Evolutionary conservation across 1,284 basidiomycete genomes (phyloP).

Genomic region (Ceratobasidium sp.): DNA sequence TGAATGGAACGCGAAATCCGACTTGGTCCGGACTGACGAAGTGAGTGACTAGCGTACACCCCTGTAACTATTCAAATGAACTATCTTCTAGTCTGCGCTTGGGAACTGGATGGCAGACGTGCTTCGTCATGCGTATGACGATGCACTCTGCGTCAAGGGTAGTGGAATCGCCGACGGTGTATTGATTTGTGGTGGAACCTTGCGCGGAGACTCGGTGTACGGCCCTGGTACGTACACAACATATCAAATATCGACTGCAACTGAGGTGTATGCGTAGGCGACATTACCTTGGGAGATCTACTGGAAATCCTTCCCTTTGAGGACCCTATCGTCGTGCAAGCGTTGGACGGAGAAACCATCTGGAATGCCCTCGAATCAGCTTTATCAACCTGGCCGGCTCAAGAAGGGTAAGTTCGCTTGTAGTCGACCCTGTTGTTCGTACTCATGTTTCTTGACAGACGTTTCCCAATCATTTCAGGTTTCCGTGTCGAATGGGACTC

Average conservation of each 20-base stretch:
- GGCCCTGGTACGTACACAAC: slow-evolving; percentile 69
- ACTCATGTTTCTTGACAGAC: slow-evolving; percentile 59
- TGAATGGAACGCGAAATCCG: slow-evolving; percentile 79
- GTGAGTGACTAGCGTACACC: slow-evolving; percentile 53
- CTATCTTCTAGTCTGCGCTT: slow-evolving; percentile 71
- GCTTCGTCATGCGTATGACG: slow-evolving; percentile 86
- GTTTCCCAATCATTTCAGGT: slow-evolving; percentile 91
- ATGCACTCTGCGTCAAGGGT: slow-evolving; percentile 70
- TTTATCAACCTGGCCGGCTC: slow-evolving; percentile 84
- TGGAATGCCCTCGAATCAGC: slow-evolving; percentile 85
- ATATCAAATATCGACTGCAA: not conserved
- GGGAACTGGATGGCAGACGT: slow-evolving; percentile 94
- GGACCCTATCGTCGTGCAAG: slow-evolving; percentile 84
- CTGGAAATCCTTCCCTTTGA: slow-evolving; percentile 91
- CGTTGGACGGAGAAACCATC: slow-evolving; percentile 81
- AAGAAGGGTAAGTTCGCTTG: slow-evolving; percentile 75
- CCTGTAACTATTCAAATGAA: not conserved
- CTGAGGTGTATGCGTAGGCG: slow-evolving; percentile 59
- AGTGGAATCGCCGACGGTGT: slow-evolving; percentile 78
- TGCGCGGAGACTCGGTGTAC: slow-evolving; percentile 88
- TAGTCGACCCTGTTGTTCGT: slow-evolving; percentile 42
- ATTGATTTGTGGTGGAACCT: slow-evolving; percentile 85
- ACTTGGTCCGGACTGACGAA: slow-evolving; percentile 76
- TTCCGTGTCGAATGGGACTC: slow-evolving; percentile 91
- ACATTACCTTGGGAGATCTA: slow-evolving; percentile 83